phyloP scores from a whole-genome alignment of 768 basidiomycete genomes.

The Russula olivacea region DNA sequence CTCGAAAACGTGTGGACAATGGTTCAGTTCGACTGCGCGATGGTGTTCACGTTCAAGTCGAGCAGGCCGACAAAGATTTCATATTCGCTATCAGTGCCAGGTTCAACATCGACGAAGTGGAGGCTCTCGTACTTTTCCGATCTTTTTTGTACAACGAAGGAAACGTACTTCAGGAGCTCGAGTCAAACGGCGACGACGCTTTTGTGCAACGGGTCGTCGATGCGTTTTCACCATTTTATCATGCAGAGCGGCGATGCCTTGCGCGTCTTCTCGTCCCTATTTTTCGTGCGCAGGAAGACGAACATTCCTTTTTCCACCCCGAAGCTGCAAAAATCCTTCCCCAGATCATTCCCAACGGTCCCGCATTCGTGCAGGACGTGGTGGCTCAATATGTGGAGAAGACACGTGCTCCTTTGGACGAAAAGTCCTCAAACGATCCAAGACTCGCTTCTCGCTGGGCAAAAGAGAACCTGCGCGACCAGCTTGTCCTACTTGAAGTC shows the following conservation, averaged over 20 bases:
- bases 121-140: constrained; percentile 65
- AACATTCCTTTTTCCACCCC: constrained; percentile 46
- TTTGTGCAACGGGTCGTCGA: constrained; percentile 57
- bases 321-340: constrained; percentile 52
- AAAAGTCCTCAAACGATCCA: constrained; percentile 44
- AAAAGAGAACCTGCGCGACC: constrained; percentile 71
- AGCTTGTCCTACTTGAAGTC: constrained; percentile 75
- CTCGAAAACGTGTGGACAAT: constrained; percentile 58
- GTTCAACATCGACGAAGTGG: constrained; percentile 75
- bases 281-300: constrained; percentile 61
- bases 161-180: constrained; percentile 20
- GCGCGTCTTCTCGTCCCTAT: constrained; percentile 68
- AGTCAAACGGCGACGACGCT: constrained; percentile 39
- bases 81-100: constrained; percentile 64
- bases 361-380: constrained; percentile 54
- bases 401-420: constrained; percentile 45
- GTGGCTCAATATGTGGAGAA: constrained; percentile 56
- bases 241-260: constrained; percentile 68
- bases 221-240: constrained; percentile 75
- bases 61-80: constrained; percentile 64
- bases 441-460: constrained; percentile 59
- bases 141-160: constrained; percentile 79
- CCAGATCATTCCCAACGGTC: constrained; percentile 56
- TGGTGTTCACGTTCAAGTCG: constrained; percentile 54
- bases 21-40: constrained; percentile 66